Conservation (phyloP, 805 yeast genomes). For the Wickerhamiella parazyma region DNA sequence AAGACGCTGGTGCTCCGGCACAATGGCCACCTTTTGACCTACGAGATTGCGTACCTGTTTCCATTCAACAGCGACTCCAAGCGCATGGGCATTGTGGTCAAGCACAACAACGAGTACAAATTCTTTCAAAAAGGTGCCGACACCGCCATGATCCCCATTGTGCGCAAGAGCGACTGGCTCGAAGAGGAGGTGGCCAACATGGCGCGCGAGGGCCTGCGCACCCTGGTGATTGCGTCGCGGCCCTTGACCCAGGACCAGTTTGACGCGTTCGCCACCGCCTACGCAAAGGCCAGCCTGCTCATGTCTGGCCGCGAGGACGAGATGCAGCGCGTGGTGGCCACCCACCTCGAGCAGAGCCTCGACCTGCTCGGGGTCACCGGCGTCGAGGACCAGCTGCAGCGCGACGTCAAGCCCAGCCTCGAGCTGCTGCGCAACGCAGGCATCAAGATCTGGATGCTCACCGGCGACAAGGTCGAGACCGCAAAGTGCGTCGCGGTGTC, state of each 20-base stretch:
- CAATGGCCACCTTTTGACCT: constrained; percentile 35
- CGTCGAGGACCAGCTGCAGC: constrained; percentile 89
- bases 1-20: constrained; percentile 56
- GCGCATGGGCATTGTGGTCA: constrained; percentile 84
- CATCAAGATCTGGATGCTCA: constrained; percentile 95
- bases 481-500: constrained; percentile 97
- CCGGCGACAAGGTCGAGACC: constrained; percentile 98
- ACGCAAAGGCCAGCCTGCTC: constrained; percentile 58
- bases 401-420: constrained; percentile 80
- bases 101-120: constrained; percentile 57
- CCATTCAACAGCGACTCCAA: constrained; percentile 95
- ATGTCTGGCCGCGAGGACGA: constrained; percentile 67
- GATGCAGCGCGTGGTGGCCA: constrained; percentile 55
- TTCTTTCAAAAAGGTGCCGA: constrained; percentile 94
- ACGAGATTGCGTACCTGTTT: constrained; percentile 65
- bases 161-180: constrained; percentile 81
- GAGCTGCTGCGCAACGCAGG: constrained; percentile 94
- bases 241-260: constrained; percentile 41
- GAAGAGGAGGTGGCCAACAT: constrained; percentile 95
- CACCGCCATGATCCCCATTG: constrained; percentile 77
- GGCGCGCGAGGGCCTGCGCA: constrained; percentile 97
- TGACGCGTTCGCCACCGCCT: constrained; percentile 49
- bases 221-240: constrained; percentile 86
- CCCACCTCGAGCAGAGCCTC: constrained; percentile 65
- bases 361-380: constrained; percentile 90